Base-by-base conservation (phyloP, 106 monocot genomes). In the Alisma plantagoaquatica region DNA sequence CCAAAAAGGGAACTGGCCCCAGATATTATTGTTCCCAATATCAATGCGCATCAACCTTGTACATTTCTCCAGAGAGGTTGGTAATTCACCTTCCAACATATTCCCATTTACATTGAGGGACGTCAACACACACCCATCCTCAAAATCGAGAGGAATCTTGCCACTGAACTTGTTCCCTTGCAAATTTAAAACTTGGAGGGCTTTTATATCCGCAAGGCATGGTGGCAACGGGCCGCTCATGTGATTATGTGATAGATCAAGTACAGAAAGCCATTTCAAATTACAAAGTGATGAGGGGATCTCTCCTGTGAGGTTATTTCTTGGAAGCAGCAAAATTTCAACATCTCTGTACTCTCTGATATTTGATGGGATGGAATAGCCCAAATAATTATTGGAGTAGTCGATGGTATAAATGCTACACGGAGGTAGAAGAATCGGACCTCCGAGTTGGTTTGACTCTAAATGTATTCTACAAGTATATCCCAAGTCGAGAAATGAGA, bases 161-260 rank as follows among this genome's bases (percentile, higher is more conserved):
- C 43, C 43, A 14, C 8, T 14, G 43, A 43, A 9, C 2, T 19
- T 43, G 43, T 43, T 9, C 2, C 43, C 43, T 43, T 19, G 15
- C 17, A 43, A 19, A 14, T 43, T 43, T 43, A 43, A 19, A 15
- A 43, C 8, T 15, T 19, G 8, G 5, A 43, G 43, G 5, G 15
- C 43, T 2, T 2, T 43, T 14, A n/a, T 19, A 2, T 2, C 11
- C 2, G 43, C 2, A 43, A 43, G 43, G 43, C 43, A 43, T 43
- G 15, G 15, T 43, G 43, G 43, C 2, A 43, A n/a, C 8, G 15
- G 2, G 17, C 43, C 43, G 8, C 17, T 43, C 15, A 43, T n/a
- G 43, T 43, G 15, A 19, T 43, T 43, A 19, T n/a, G 11, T n/a
- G 43, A 43, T n/a, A 43, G 43, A 43, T 43, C 43, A 43, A 43